Conservation (phyloP, 1,284 basidiomycete genomes). For the Pterulicium gracile region DNA sequence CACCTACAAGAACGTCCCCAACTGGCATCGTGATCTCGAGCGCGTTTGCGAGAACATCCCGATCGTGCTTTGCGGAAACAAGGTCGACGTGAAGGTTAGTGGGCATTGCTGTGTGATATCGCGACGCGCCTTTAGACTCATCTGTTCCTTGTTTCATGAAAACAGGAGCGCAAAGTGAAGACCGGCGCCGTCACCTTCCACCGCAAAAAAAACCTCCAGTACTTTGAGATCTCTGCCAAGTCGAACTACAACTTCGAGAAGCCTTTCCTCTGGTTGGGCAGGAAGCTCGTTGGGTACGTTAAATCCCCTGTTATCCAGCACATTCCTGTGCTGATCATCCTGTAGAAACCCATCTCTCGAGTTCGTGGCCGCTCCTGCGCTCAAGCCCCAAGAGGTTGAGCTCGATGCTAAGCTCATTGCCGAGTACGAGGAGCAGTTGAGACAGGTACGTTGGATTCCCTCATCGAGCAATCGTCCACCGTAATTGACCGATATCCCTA, state of each 20-base stretch:
- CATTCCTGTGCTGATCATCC: background rate
- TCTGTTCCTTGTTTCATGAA: constrained; percentile 7
- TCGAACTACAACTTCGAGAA: constrained; percentile 99
- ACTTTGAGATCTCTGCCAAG: constrained; percentile 99
- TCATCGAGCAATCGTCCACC: background rate
- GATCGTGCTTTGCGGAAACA: constrained; percentile 99
- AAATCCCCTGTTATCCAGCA: background rate
- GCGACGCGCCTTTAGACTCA: constrained; percentile 4
- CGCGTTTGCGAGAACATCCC: constrained; percentile 99
- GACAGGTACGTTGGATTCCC: constrained; percentile 35
- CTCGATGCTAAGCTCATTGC: constrained; percentile 78
- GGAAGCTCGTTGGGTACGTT: constrained; percentile 92
- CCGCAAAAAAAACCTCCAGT: constrained; percentile 99
- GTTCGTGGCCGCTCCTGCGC: constrained; percentile 94
- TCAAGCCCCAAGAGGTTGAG: constrained; percentile 88
- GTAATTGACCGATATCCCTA: constrained; percentile 16
- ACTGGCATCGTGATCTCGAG: constrained; percentile 99
- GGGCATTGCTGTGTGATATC: constrained; percentile 1
- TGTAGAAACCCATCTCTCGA: constrained; percentile 79
- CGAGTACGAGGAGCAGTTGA: constrained; percentile 78
- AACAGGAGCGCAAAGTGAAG: constrained; percentile 98
- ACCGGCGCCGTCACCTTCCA: constrained; percentile 98
- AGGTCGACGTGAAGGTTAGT: constrained; percentile 95
- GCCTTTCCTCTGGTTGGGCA: constrained; percentile 98
- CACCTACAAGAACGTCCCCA: constrained; percentile 99